Conservation (phyloP, 805 yeast genomes). For the Naumovozyma castellii region DNA sequence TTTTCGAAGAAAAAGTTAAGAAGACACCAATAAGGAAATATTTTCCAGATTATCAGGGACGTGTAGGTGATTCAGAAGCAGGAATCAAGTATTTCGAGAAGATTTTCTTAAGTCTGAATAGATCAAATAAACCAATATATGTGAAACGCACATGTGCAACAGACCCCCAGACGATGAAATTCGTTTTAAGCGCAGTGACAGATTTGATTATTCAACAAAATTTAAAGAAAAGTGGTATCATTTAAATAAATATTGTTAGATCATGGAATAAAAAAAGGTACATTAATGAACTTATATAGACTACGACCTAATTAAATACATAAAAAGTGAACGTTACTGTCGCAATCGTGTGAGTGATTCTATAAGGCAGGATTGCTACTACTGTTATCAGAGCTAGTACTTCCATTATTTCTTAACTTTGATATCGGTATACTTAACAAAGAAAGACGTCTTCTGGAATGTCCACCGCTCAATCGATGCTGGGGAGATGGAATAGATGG, state of each 20-base stretch:
- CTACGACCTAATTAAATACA: no score
- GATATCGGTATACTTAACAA: constrained; percentile 24
- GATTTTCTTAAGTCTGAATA: constrained; percentile 54
- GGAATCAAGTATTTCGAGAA: constrained; percentile 65
- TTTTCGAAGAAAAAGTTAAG: constrained; percentile 61
- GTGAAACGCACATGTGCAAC: constrained; percentile 95
- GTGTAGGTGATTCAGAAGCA: constrained; percentile 51
- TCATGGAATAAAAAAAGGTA: constrained; percentile 1
- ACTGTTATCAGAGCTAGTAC: background rate
- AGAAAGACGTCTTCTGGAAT: constrained; percentile 14
- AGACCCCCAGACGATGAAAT: constrained; percentile 78
- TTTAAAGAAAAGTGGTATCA: constrained; percentile 65
- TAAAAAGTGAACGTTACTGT: no score
- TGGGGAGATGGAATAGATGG: background rate
- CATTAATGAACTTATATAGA: background rate
- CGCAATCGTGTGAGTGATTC: no score
- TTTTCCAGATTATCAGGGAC: constrained; percentile 72
- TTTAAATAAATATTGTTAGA: no score
- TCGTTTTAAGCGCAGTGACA: constrained; percentile 85
- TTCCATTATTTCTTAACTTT: constrained; percentile 17
- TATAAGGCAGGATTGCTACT: background rate
- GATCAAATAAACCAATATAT: constrained; percentile 63
- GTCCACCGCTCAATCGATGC: constrained; percentile 5
- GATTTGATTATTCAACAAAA: constrained; percentile 83
- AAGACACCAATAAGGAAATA: constrained; percentile 57